Evolutionary conservation across 225 moss, liverwort and hornwort species (phyloP).

Genomic region (Straminergon stramineum): DNA sequence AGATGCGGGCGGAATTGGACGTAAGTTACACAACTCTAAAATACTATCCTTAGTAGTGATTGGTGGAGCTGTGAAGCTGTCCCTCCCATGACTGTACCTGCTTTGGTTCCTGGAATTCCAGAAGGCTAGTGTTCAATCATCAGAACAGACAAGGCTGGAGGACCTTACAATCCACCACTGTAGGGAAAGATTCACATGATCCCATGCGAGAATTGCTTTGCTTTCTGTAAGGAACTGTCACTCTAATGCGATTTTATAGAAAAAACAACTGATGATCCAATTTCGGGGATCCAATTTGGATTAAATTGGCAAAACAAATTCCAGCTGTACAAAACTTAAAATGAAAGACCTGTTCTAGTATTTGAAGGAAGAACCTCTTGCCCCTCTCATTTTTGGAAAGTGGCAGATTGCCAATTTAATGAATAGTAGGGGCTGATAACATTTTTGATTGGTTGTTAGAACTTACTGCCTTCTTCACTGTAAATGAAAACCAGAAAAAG

Average conservation of each 20-base stretch:
- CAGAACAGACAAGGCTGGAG: background rate
- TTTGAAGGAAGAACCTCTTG: background rate
- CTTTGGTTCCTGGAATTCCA: background rate
- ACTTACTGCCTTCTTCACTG: background rate
- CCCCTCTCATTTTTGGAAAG: background rate
- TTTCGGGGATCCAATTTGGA: background rate
- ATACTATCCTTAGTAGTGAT: background rate
- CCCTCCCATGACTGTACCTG: background rate
- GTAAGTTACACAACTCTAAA: conserved; percentile 1
- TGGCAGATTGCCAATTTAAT: background rate
- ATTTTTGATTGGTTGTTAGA: background rate
- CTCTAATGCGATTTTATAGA: background rate
- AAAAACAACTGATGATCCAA: background rate
- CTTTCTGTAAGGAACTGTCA: background rate
- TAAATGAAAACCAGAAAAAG: background rate
- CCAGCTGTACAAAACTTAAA: background rate
- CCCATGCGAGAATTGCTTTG: background rate
- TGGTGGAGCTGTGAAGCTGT: background rate
- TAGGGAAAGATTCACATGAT: background rate
- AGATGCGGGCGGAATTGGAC: conserved; percentile 21
- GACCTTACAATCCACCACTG: background rate
- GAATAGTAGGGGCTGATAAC: background rate
- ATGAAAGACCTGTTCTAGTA: too few relatives aligned
- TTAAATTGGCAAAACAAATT: background rate
- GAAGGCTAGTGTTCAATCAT: conserved; percentile 2